phyloP scores from a whole-genome alignment of 1,284 basidiomycete genomes.

The Ustilago cynodontis region DNA sequence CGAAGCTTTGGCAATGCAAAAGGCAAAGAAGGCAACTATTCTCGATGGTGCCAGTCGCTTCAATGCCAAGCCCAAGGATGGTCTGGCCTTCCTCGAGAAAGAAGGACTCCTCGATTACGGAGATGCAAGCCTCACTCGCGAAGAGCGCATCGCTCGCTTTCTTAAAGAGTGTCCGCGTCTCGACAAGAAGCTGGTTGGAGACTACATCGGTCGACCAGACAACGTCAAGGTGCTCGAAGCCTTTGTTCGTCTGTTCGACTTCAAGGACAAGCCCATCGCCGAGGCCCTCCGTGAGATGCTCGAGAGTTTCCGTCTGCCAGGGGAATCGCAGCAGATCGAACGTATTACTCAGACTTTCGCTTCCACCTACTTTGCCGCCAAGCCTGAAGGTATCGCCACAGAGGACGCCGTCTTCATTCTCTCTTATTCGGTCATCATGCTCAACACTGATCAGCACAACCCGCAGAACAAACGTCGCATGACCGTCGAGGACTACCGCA shows the following conservation, averaged over 20 bases:
- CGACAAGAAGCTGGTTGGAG: constrained; percentile 94
- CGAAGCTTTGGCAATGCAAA: constrained; percentile 78
- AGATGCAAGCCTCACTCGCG: constrained; percentile 66
- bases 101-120: constrained; percentile 76
- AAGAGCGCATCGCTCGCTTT: constrained; percentile 77
- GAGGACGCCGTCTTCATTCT: constrained; percentile 95
- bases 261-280: constrained; percentile 88
- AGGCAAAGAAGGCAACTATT: constrained; percentile 87
- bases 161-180: constrained; percentile 86
- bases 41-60: constrained; percentile 87
- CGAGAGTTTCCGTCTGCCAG: constrained; percentile 93
- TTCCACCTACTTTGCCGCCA: constrained; percentile 85
- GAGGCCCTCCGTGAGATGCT: constrained; percentile 95
- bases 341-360: constrained; percentile 97
- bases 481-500: constrained; percentile 92
- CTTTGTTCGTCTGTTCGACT: constrained; percentile 91
- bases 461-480: constrained; percentile 99
- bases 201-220: constrained; percentile 91
- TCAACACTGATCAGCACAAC: constrained; percentile 97
- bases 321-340: constrained; percentile 92
- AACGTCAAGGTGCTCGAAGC: constrained; percentile 86
- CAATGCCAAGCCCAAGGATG: constrained; percentile 94
- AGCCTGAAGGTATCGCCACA: constrained; percentile 88
- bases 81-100: constrained; percentile 79
- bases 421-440: constrained; percentile 95